Conservation (phyloP, 2,329 filamentous ascomycete species). For the Aspergillus ochraceoroseus region DNA sequence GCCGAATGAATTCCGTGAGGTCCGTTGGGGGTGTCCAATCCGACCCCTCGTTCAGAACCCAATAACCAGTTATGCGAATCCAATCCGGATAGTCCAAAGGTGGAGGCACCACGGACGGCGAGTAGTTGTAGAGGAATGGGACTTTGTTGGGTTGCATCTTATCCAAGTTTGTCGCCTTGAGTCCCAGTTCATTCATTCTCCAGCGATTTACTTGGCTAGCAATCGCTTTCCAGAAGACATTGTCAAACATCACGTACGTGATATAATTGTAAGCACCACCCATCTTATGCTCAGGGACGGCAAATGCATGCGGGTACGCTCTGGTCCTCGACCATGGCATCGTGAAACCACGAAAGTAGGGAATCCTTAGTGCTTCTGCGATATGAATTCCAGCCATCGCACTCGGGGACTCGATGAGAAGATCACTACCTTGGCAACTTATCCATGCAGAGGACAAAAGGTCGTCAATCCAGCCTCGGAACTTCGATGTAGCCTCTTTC, state of each 20-base stretch:
- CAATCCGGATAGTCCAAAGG: constrained; percentile 95
- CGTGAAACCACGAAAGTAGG: constrained; percentile 94
- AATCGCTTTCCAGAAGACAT: constrained; percentile 92
- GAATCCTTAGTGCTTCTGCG: constrained; percentile 84
- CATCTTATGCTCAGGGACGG: constrained; percentile 87
- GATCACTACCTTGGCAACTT: constrained; percentile 79
- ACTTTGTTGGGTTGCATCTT: constrained; percentile 96
- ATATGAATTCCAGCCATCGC: constrained; percentile 98
- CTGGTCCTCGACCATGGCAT: constrained; percentile 98
- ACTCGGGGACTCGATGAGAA: constrained; percentile 91
- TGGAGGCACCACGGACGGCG: constrained; percentile 84
- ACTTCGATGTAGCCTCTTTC: constrained; percentile 77
- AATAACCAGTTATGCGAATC: constrained; percentile 96
- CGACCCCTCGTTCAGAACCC: constrained; percentile 80
- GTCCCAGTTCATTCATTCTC: constrained; percentile 72
- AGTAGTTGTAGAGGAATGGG: constrained; percentile 98
- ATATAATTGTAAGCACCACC: constrained; percentile 93
- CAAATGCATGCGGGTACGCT: constrained; percentile 94
- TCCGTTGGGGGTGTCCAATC: constrained; percentile 70
- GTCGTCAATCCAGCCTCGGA: constrained; percentile 92
- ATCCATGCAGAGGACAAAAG: constrained; percentile 74
- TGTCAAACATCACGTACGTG: constrained; percentile 94
- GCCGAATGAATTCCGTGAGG: constrained; percentile 73
- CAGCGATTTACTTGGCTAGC: constrained; percentile 87
- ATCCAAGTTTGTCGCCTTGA: constrained; percentile 76